A percentile compares a stretch with the other conserved stretches of the same genome.
phyloP scores from a whole-genome alignment of 192 early-diverging fungal genomes.

The Coemansia sp. region DNA sequence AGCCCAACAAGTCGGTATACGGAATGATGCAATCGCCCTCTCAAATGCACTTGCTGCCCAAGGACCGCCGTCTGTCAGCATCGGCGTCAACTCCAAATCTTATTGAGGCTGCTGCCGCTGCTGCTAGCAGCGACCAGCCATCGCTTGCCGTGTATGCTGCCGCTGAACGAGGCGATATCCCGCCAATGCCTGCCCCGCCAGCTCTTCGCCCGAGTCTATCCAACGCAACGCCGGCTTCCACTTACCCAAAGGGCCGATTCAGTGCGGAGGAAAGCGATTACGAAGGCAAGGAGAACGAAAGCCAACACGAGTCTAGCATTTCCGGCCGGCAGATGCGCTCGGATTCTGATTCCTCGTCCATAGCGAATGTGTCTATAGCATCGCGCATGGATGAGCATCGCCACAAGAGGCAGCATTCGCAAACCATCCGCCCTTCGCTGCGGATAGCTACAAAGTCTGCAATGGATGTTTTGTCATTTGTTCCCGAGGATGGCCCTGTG shows the following conservation, averaged over 20 bases:
- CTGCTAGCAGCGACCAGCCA: slow-evolving; percentile 45
- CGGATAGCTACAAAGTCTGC: slow-evolving; percentile 41
- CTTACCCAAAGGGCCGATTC: slow-evolving; percentile 3
- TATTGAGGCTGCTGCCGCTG: slow-evolving; percentile 43
- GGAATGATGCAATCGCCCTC: slow-evolving; percentile 15
- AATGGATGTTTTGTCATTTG: slow-evolving; percentile 33
- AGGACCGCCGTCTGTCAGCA: slow-evolving; percentile 46
- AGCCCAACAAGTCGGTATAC: slow-evolving; percentile 11
- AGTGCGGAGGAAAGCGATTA: slow-evolving; percentile 6
- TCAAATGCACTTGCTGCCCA: slow-evolving; percentile 7
- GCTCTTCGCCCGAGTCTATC: slow-evolving; percentile 40
- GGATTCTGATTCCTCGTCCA: slow-evolving; percentile 23
- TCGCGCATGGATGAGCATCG: slow-evolving; percentile 32
- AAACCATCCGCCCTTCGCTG: slow-evolving; percentile 29
- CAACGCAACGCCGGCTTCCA: background rate
- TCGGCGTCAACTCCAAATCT: slow-evolving; percentile 52
- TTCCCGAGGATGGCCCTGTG: slow-evolving; percentile 27
- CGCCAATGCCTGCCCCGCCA: slow-evolving; percentile 52
- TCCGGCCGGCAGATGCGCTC: slow-evolving; percentile 13
- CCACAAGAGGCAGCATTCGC: slow-evolving; percentile 27
- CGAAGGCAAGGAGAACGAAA: slow-evolving; percentile 4
- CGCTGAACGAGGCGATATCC: slow-evolving; percentile 47
- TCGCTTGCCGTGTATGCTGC: slow-evolving; percentile 44
- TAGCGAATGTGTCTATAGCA: slow-evolving; percentile 8
- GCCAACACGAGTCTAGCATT: background rate